Evolutionary conservation across 148 eudicot genomes (phyloP).

Genomic region (Diospyros kaki): DNA sequence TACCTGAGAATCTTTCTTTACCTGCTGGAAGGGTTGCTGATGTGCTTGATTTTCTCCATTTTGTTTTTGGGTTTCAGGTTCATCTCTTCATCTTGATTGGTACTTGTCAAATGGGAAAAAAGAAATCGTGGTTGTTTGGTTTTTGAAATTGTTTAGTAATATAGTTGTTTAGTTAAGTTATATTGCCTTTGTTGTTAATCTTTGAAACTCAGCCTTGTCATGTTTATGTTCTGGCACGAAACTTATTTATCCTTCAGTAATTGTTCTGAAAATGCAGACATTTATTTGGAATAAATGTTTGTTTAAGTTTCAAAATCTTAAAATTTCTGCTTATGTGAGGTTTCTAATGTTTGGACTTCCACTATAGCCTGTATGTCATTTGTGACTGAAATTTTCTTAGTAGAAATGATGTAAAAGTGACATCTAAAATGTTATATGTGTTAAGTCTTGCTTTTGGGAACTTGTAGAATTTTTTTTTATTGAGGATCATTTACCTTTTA

Average conservation of each 20-base stretch:
- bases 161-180: constrained; percentile 10
- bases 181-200: neutral
- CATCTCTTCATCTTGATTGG: too few relatives aligned
- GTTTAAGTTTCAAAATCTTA: neutral
- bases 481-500: neutral
- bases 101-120: too few relatives aligned
- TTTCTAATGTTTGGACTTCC: neutral
- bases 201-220: neutral
- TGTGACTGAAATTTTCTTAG: neutral
- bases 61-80: constrained; percentile 96
- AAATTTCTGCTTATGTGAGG: neutral
- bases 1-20: constrained; percentile 57
- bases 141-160: neutral
- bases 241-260: too few relatives aligned
- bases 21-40: constrained; percentile 71
- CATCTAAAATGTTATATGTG: neutral
- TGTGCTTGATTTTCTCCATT: constrained; percentile 90
- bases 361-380: neutral
- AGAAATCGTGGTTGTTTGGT: neutral
- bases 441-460: neutral
- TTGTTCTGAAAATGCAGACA: neutral
- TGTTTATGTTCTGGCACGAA: too few relatives aligned
- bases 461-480: neutral
- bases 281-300: neutral
- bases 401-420: neutral